A percentile compares a stretch with the other conserved stretches of the same genome.
Conservation (phyloP, 176 grass and related monocot genomes). For the Hsuehochloa calcarea region DNA sequence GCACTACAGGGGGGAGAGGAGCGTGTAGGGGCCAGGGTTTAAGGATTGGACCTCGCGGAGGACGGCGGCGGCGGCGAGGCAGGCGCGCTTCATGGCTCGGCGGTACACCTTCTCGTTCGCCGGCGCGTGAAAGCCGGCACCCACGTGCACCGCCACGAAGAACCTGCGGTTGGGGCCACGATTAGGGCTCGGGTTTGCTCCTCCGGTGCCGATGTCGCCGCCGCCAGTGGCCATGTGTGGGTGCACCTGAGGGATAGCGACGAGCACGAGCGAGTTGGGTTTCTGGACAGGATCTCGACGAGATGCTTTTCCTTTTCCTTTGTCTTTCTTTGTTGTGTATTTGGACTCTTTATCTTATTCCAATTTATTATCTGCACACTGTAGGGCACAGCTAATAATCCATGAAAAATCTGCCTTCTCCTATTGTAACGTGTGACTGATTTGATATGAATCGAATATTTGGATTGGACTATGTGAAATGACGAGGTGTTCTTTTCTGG, state of each 20-base stretch:
- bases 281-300: background rate
- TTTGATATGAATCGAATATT: no score
- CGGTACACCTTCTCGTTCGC: slow-evolving; percentile 75
- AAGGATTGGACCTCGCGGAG: slow-evolving; percentile 46
- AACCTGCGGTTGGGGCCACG: slow-evolving; percentile 15
- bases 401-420: background rate
- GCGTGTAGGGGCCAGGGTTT: background rate
- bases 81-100: slow-evolving; percentile 77
- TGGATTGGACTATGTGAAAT: background rate
- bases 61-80: slow-evolving; percentile 59
- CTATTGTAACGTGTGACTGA: no score
- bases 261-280: background rate
- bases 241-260: background rate
- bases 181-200: slow-evolving; percentile 6
- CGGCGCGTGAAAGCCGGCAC: slow-evolving; percentile 80
- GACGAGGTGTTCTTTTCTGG: background rate
- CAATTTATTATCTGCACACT: background rate
- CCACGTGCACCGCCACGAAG: slow-evolving; percentile 82
- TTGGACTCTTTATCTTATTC: background rate
- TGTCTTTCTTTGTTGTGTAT: background rate
- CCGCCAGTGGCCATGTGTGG: slow-evolving; percentile 14
- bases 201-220: background rate
- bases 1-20: background rate
- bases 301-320: background rate
- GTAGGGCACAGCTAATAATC: no score